Percentiles rank a stretch among this genome's conserved stretches.
phyloP scores from a whole-genome alignment of 176 grass and related monocot genomes.

The Olyra latifolia region DNA sequence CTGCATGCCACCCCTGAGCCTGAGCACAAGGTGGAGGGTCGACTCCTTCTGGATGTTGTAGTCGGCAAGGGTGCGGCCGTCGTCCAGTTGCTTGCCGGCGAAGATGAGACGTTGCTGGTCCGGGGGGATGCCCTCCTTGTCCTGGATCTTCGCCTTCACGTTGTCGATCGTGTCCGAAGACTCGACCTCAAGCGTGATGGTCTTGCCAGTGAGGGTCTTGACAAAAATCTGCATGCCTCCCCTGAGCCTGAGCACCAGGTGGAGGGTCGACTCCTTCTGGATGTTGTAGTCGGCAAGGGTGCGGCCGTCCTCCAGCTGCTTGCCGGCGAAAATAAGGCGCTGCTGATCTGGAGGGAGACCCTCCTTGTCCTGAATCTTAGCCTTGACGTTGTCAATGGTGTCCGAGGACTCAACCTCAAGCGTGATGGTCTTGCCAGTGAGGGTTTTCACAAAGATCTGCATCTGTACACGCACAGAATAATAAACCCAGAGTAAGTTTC shows the following conservation, averaged over 20 bases:
- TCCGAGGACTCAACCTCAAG: constrained; percentile 57
- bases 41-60: no score
- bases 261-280: no score
- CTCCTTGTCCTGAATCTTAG: constrained; percentile 76
- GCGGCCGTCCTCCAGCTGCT: no score
- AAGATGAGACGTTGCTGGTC: constrained; percentile 44
- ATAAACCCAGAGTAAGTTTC: neutral
- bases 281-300: no score
- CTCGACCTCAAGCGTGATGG: constrained; percentile 56
- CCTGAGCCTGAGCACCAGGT: no score
- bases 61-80: constrained; percentile 26
- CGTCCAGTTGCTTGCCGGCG: constrained; percentile 43
- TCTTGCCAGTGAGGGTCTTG: constrained; percentile 65
- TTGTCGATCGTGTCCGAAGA: constrained; percentile 54
- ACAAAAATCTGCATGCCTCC: constrained; percentile 63
- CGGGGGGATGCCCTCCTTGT: constrained; percentile 57
- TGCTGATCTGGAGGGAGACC: neutral
- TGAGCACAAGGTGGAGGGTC: neutral
- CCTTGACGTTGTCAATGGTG: constrained; percentile 59
- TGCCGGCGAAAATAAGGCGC: no score
- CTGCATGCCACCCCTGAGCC: constrained; percentile 48
- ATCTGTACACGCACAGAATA: constrained; percentile 32
- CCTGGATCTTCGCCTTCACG: constrained; percentile 59
- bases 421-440: constrained; percentile 64
- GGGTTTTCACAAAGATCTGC: constrained; percentile 61